Base-by-base conservation (phyloP, 1,284 basidiomycete species). In the Cryptococcus sp. region DNA sequence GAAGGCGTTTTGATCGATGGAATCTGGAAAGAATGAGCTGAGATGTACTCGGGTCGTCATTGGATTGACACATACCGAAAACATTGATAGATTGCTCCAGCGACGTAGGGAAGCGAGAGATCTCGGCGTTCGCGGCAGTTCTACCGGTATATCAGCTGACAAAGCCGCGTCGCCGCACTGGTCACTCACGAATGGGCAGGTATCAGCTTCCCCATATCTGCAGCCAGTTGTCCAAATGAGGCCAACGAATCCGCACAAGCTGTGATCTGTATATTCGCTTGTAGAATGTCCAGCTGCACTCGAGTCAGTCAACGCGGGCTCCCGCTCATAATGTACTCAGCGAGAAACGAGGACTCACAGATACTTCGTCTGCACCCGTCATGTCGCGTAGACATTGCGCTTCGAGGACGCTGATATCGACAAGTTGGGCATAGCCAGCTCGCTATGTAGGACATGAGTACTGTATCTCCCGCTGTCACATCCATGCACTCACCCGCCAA, bases 1-100 rank as follows among this genome's bases (percentile, higher is more conserved):
- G 78, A 96, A 97, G 0, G 93, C 91, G 40, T 89, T 76, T 57
- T 94, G 88, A 58, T 96, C 93, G 25, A 97, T 79, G 17, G 90
- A 91, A 54, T 85, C 89, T 90, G 69, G 8, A 15, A 45, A 5
- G 23, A 20, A 6, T 7, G 19, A 45, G 20, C 23, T 46, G 27
- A 48, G 23, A 25, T 17, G 13, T 10, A 25, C 20, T 38, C 30
- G 15, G 49, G 52, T 11, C 15, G 3, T 4, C 38, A 39, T 5
- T n/a, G 15, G 23, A 40, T 23, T 11, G 38, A 15, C 19, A 20
- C 61, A 40, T 30, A 67, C 63, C 67, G 53, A 74, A 72, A 11
- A 78, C 74, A 51, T 78, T 68, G 54, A 78, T 68, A 0, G 68
- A 65, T 48, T 70, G 61, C 20, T 74, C 66, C 16, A 76, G 60